Conservation (phyloP, 1,284 basidiomycete genomes). For the Wallemia hederae region DNA sequence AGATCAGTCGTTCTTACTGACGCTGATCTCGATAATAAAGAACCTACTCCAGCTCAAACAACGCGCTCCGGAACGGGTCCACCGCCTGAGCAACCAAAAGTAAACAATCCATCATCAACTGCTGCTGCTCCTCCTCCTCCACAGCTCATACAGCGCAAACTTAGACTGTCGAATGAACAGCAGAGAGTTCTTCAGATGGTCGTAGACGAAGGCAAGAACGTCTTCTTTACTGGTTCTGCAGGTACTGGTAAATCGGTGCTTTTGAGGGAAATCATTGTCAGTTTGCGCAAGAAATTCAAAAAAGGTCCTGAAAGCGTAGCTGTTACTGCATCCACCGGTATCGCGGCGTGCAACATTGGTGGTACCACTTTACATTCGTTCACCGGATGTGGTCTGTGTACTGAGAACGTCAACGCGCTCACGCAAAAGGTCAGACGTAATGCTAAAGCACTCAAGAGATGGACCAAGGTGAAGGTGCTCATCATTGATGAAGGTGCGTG, state of each 20-base stretch:
- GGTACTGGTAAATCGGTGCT: slow-evolving; percentile 87
- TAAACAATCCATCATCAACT: no score
- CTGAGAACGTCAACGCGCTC: slow-evolving; percentile 33
- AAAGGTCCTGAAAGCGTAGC: slow-evolving; percentile 31
- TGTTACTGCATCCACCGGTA: slow-evolving; percentile 55
- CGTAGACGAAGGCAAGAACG: slow-evolving; percentile 34
- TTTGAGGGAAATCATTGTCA: slow-evolving; percentile 56
- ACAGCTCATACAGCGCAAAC: slow-evolving; percentile 8
- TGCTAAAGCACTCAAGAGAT: slow-evolving; percentile 33
- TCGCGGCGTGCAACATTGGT: slow-evolving; percentile 80
- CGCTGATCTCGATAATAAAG: neutral
- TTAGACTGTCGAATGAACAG: slow-evolving; percentile 48
- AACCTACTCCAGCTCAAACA: no score
- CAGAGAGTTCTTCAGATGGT: slow-evolving; percentile 40
- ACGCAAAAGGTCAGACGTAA: slow-evolving; percentile 38
- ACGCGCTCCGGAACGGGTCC: neutral
- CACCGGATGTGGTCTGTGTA: slow-evolving; percentile 56
- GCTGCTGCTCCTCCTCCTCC: neutral
- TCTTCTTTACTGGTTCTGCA: slow-evolving; percentile 96
- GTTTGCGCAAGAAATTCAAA: slow-evolving; percentile 23
- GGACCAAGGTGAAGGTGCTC: slow-evolving; percentile 45
- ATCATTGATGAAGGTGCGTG: slow-evolving; percentile 73
- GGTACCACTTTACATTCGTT: slow-evolving; percentile 83
- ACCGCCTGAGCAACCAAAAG: neutral
- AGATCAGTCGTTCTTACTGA: neutral